Evolutionary conservation across 768 basidiomycete species (phyloP).

Genomic region (Mrakia frigida): DNA sequence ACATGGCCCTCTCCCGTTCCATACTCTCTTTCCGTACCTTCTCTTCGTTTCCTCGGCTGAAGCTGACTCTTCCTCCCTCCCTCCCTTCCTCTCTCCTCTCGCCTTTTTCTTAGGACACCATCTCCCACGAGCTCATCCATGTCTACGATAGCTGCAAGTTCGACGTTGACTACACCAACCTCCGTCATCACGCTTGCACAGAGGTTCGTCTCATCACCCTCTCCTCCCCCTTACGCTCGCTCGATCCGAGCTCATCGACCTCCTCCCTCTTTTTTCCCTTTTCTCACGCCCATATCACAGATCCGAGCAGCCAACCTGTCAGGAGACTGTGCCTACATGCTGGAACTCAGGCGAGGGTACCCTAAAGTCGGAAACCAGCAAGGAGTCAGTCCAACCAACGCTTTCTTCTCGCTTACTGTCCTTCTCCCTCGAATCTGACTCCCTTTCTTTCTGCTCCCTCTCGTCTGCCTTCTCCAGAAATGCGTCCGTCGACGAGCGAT

Average conservation of each 20-base stretch:
- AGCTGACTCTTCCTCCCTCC: background rate
- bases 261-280: too few species aligned
- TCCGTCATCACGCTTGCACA: slow-evolving; percentile 92
- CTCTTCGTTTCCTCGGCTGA: background rate
- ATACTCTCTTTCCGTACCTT: too few species aligned
- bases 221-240: background rate
- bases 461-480: slow-evolving; percentile 36
- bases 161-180: slow-evolving; percentile 82
- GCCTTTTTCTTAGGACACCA: slow-evolving; percentile 57
- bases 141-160: slow-evolving; percentile 94
- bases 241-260: background rate
- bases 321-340: slow-evolving; percentile 82
- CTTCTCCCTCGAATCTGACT: background rate
- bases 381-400: slow-evolving; percentile 55
- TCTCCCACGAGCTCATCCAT: slow-evolving; percentile 89
- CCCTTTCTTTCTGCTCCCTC: background rate
- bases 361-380: slow-evolving; percentile 85
- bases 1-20: too few species aligned
- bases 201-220: slow-evolving; percentile 59
- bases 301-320: slow-evolving; percentile 91
- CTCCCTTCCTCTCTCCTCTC: background rate
- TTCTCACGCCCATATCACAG: slow-evolving; percentile 47
- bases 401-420: background rate
- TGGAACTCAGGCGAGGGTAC: slow-evolving; percentile 73
- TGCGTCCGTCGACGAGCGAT: slow-evolving; percentile 86